A percentile compares a stretch with the other conserved stretches of the same genome.
phyloP scores from a whole-genome alignment of 2,329 filamentous ascomycete species.

The Hansfordia pulvinata region DNA sequence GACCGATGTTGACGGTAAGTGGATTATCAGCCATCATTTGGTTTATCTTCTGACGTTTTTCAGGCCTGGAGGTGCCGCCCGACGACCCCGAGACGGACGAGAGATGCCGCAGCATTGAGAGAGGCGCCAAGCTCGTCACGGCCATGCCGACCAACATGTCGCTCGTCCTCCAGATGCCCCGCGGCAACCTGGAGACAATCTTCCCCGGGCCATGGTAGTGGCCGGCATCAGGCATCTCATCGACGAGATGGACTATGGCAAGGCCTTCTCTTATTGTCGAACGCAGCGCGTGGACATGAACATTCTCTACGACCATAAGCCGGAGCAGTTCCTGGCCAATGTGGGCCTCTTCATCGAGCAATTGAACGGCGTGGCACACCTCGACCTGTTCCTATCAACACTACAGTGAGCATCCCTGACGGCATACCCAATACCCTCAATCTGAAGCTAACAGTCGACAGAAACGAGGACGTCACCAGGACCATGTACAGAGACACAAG shows the following conservation, averaged over 20 bases:
- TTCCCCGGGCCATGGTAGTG: constrained; percentile 87
- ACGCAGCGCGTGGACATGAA: constrained; percentile 97
- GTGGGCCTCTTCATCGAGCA: constrained; percentile 72
- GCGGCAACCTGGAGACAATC: constrained; percentile 91
- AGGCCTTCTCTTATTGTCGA: constrained; percentile 77
- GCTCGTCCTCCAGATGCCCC: constrained; percentile 84
- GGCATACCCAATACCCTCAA: constrained; percentile 11
- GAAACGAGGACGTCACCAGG: constrained; percentile 83
- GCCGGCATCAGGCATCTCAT: constrained; percentile 77
- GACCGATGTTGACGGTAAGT: constrained; percentile 46
- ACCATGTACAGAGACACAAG: constrained; percentile 89
- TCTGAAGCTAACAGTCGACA: constrained; percentile 19
- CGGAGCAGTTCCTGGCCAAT: constrained; percentile 67
- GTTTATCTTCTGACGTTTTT: constrained; percentile 8
- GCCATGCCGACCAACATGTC: constrained; percentile 81
- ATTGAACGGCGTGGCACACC: constrained; percentile 64
- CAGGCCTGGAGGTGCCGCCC: constrained; percentile 67
- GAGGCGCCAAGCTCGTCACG: constrained; percentile 75
- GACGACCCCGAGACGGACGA: constrained; percentile 91
- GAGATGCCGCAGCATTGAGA: constrained; percentile 80
- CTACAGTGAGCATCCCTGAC: constrained; percentile 42
- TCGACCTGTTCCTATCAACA: constrained; percentile 85
- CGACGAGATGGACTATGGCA: constrained; percentile 65
- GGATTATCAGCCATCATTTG: constrained; percentile 1
- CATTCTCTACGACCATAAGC: constrained; percentile 87